A percentile compares a stretch with the other conserved stretches of the same genome.
Evolutionary conservation across 805 yeast species (phyloP).

Genomic region (Candida orba): DNA sequence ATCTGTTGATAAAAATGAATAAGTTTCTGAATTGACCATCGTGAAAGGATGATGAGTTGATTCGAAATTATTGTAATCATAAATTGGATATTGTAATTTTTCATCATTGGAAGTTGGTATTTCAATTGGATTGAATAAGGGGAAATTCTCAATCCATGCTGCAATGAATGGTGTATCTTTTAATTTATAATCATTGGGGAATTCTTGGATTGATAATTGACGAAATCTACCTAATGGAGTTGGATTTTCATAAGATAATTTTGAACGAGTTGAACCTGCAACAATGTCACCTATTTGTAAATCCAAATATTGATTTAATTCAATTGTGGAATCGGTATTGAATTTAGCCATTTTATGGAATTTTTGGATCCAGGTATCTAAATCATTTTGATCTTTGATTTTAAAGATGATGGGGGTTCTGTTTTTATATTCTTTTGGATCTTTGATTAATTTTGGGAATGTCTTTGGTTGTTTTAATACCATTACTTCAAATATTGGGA

Average conservation of each 20-base stretch:
- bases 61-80: constrained; percentile 39
- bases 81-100: constrained; percentile 48
- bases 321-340: constrained; percentile 14
- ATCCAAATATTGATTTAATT: constrained; percentile 23
- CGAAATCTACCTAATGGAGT: constrained; percentile 88
- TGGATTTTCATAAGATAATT: constrained; percentile 78
- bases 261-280: constrained; percentile 71
- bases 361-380: constrained; percentile 36
- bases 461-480: constrained; percentile 33
- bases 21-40: constrained; percentile 73
- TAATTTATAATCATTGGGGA: constrained; percentile 38
- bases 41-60: constrained; percentile 98
- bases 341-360: constrained; percentile 27
- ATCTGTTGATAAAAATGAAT: constrained; percentile 40
- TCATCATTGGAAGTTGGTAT: constrained; percentile 2
- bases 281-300: constrained; percentile 64
- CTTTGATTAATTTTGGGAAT: constrained; percentile 33
- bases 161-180: constrained; percentile 39
- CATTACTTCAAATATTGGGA: constrained; percentile 70
- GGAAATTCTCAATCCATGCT: constrained; percentile 88
- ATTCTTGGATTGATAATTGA: constrained; percentile 57
- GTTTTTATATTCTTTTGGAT: constrained; percentile 38
- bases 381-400: constrained; percentile 36
- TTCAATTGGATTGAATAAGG: constrained; percentile 78
- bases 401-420: constrained; percentile 55